phyloP scores from a whole-genome alignment of 139 green algal genomes.

The Spirogloea muscicola region DNA sequence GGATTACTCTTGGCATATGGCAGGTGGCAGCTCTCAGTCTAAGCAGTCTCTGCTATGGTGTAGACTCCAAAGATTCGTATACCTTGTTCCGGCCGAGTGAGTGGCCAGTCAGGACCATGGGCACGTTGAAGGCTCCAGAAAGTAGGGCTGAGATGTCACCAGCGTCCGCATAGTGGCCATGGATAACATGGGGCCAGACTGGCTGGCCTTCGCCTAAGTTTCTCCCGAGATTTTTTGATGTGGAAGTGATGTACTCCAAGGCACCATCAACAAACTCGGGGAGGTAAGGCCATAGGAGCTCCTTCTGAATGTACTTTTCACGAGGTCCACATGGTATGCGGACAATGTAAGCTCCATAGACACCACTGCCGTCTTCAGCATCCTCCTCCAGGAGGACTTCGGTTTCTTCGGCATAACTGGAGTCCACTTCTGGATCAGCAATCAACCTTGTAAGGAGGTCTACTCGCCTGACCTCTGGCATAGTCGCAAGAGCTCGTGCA shows the following conservation, averaged over 20 bases:
- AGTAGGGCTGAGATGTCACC: slow-evolving; percentile 57
- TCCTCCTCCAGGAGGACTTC: too few species aligned
- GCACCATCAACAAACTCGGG: slow-evolving; percentile 81
- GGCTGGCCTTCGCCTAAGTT: slow-evolving; percentile 29
- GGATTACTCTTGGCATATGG: too few species aligned
- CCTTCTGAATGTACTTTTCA: slow-evolving; percentile 65
- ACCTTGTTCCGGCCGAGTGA: slow-evolving; percentile 91
- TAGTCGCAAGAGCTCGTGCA: slow-evolving; percentile 71
- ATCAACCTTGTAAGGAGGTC: slow-evolving; percentile 90
- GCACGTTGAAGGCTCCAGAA: slow-evolving; percentile 72
- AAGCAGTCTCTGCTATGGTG: too few species aligned
- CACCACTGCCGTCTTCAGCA: slow-evolving; percentile 44
- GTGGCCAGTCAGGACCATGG: slow-evolving; percentile 90
- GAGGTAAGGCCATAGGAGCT: slow-evolving; percentile 83
- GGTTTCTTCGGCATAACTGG: slow-evolving; percentile 64
- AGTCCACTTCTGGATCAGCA: slow-evolving; percentile 64
- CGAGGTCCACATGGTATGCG: slow-evolving; percentile 72
- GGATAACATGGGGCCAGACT: slow-evolving; percentile 52
- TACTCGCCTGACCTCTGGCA: slow-evolving; percentile 85
- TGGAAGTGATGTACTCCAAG: slow-evolving; percentile 20
- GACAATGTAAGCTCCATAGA: slow-evolving; percentile 79
- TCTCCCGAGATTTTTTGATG: slow-evolving; percentile 1
- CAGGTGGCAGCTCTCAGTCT: too few species aligned
- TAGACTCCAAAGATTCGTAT: too few species aligned
- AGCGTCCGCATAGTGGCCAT: slow-evolving; percentile 84